Evolutionary conservation across 2,329 filamentous ascomycete species (phyloP).

Genomic region (Nothopassalora personata): DNA sequence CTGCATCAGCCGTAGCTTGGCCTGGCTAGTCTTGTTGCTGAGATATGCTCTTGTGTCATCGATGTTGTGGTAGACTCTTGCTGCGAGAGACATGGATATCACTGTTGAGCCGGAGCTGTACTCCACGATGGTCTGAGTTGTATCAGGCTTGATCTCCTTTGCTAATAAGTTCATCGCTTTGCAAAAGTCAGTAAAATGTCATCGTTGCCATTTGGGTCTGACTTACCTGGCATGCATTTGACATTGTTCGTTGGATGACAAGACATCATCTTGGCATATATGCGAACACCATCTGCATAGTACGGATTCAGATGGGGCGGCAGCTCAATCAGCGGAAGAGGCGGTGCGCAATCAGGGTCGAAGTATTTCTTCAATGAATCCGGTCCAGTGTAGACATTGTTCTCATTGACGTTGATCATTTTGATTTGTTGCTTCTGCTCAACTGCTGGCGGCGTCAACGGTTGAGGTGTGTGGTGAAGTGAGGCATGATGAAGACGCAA

Average conservation of each 20-base stretch:
- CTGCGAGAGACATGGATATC: slow-evolving; percentile 54
- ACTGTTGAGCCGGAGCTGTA: slow-evolving; percentile 60
- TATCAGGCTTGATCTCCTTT: slow-evolving; percentile 10
- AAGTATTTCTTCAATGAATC: slow-evolving; percentile 56
- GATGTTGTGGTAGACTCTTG: slow-evolving; percentile 48
- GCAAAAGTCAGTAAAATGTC: not conserved
- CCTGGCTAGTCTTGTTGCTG: slow-evolving; percentile 54
- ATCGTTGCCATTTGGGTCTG: not conserved
- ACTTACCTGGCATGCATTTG: slow-evolving; percentile 55
- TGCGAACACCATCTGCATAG: slow-evolving; percentile 53
- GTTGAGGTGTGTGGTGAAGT: not conserved
- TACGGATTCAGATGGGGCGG: slow-evolving; percentile 54
- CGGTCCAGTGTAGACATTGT: slow-evolving; percentile 55
- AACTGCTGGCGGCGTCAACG: not conserved
- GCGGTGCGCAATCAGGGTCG: slow-evolving; percentile 53
- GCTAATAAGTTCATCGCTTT: slow-evolving; percentile 14
- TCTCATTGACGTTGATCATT: slow-evolving; percentile 5
- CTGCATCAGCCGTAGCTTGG: slow-evolving; percentile 52
- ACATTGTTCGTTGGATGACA: slow-evolving; percentile 61
- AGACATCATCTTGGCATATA: slow-evolving; percentile 63
- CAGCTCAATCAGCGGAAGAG: slow-evolving; percentile 58
- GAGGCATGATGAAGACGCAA: not conserved
- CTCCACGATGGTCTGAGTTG: slow-evolving; percentile 52
- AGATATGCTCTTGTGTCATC: slow-evolving; percentile 52
- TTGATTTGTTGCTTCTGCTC: not conserved